Conservation (phyloP, 2,329 filamentous ascomycete genomes). For the Elsinoe australis region DNA sequence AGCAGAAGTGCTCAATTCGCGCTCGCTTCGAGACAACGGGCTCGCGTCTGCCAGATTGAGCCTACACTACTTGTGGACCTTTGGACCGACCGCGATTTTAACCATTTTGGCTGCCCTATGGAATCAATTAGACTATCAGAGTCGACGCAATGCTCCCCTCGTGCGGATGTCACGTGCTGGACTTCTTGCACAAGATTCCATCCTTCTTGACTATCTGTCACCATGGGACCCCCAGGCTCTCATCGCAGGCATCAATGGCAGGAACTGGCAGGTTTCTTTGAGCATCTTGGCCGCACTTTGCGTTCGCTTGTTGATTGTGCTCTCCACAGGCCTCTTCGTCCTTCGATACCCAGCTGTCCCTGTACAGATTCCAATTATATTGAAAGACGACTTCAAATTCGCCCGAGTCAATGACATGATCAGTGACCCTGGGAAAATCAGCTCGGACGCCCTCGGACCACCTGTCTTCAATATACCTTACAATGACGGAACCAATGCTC, state of each 20-base stretch:
- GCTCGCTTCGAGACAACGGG: neutral
- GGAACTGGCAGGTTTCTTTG: neutral
- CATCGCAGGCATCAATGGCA: neutral
- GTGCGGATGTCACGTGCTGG: neutral
- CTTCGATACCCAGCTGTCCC: neutral
- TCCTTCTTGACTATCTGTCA: conserved; percentile 3
- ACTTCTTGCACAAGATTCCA: neutral
- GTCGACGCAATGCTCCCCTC: neutral
- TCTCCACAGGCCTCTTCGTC: conserved; percentile 4
- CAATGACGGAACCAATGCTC: neutral
- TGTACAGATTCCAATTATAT: neutral
- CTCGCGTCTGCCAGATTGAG: neutral
- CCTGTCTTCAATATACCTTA: neutral
- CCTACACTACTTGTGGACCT: conserved; percentile 11
- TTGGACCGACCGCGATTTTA: neutral
- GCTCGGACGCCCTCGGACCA: neutral
- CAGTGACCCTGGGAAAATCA: neutral
- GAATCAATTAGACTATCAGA: conserved; percentile 7
- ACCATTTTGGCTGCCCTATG: conserved; percentile 1
- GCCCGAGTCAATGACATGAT: neutral
- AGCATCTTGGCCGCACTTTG: neutral
- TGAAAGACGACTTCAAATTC: neutral
- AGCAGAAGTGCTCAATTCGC: neutral
- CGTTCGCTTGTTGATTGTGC: neutral
- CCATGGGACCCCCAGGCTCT: neutral